phyloP scores from a whole-genome alignment of 129 eudicot genomes.

The Silybum marianum region DNA sequence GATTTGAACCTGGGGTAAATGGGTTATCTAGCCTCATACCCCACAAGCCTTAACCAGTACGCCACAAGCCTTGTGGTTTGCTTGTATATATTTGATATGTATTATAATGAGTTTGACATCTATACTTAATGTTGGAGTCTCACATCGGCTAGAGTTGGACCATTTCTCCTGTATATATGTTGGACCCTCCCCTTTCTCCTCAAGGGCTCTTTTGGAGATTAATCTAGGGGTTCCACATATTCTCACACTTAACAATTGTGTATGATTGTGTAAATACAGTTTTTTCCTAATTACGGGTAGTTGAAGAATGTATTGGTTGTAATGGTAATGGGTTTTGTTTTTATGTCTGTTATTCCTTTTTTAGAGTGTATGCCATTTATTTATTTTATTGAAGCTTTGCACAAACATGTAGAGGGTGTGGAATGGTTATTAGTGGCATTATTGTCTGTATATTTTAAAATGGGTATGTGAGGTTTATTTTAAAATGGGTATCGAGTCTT shows the following conservation, averaged over 20 bases:
- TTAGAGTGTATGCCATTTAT: not conserved
- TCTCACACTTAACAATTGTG: not conserved
- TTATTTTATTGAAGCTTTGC: not conserved
- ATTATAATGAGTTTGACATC: not conserved
- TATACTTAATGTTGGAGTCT: not conserved
- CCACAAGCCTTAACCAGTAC: no score
- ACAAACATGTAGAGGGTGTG: not conserved
- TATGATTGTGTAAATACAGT: not conserved
- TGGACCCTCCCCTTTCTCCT: no score
- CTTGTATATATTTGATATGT: not conserved
- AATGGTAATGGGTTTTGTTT: not conserved
- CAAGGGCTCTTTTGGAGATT: no score
- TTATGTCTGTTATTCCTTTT: not conserved
- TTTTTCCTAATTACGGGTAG: not conserved
- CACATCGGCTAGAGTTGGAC: no score
- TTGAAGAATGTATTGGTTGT: not conserved
- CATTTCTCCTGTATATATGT: no score
- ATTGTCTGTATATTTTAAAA: not conserved
- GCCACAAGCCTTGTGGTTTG: no score
- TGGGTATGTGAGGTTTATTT: slow-evolving; percentile 7
- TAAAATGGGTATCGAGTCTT: not conserved
- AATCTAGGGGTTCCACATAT: no score
- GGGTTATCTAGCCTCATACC: no score
- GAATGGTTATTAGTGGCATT: not conserved
- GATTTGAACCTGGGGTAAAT: no score